These are phyloP conservation scores for Citrus maxima DNA, from an alignment of 345 rosid genomes.

Conservation along the genomic window DNA sequence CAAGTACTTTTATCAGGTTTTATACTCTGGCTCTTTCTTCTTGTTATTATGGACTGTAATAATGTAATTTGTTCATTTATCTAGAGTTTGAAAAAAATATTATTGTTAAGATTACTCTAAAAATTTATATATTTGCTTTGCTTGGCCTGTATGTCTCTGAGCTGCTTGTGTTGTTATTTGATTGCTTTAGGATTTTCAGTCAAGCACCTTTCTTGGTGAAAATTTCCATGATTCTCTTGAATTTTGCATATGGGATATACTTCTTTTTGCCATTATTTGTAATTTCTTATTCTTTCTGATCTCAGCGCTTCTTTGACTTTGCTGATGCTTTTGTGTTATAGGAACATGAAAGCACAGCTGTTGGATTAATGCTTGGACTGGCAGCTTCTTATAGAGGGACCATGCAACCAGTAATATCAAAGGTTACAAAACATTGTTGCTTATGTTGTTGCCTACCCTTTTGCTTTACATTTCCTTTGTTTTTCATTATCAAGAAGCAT, in stretches of 20 bases:
- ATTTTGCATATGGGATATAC: background rate
- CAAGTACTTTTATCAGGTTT: constrained; percentile 82
- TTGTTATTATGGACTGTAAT: constrained; percentile 4
- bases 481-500: background rate
- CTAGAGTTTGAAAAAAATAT: background rate
- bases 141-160: background rate
- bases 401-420: constrained; percentile 88
- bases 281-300: constrained; percentile 5
- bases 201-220: background rate
- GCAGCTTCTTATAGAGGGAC: constrained; percentile 94
- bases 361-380: constrained; percentile 94
- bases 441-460: constrained; percentile 2
- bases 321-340: constrained; percentile 24
- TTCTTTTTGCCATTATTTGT: background rate
- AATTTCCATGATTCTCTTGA: background rate
- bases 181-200: background rate
- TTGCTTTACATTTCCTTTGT: background rate
- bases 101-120: background rate
- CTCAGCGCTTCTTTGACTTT: constrained; percentile 16
- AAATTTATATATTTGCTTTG: background rate
- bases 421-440: constrained; percentile 39
- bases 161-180: background rate
- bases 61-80: background rate
- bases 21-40: constrained; percentile 11
- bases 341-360: constrained; percentile 94